Conservation (phyloP, 139 green algal species). For the Mesotaenium endlicherianum region DNA sequence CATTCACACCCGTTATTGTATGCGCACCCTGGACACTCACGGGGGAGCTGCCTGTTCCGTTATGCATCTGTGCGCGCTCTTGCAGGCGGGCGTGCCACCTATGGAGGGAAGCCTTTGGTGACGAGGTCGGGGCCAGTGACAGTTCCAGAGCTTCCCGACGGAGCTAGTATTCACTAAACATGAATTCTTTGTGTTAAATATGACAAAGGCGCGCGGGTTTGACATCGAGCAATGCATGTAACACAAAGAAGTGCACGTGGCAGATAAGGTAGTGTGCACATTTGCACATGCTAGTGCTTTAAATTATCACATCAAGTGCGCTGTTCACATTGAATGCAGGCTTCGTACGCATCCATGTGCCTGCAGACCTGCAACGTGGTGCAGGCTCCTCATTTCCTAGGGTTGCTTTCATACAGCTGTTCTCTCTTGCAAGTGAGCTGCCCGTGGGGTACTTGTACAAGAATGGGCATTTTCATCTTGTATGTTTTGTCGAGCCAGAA, state of each 20-base stretch:
- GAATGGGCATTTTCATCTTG: too few species aligned
- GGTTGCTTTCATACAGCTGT: too few species aligned
- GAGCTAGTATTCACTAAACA: conserved; percentile 29
- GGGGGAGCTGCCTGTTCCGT: too few species aligned
- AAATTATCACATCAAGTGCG: background rate
- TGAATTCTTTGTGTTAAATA: background rate
- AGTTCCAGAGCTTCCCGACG: conserved; percentile 11
- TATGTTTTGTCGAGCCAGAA: too few species aligned
- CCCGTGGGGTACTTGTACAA: too few species aligned
- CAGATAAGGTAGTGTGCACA: background rate
- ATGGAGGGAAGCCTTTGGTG: background rate
- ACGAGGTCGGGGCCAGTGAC: background rate
- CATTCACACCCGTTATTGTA: background rate
- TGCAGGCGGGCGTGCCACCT: conserved; percentile 13
- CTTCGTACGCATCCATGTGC: background rate
- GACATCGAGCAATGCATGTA: background rate
- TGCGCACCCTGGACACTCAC: too few species aligned
- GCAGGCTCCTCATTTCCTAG: too few species aligned
- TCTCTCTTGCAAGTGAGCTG: too few species aligned
- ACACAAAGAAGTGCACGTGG: background rate
- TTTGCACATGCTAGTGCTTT: background rate
- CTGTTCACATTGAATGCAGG: background rate
- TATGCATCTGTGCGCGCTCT: background rate
- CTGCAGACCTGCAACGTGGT: too few species aligned
- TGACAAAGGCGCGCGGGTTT: background rate